These are phyloP conservation scores for Candida parachauliodes DNA, from an alignment of 805 yeast species.

Conservation along the genomic window DNA sequence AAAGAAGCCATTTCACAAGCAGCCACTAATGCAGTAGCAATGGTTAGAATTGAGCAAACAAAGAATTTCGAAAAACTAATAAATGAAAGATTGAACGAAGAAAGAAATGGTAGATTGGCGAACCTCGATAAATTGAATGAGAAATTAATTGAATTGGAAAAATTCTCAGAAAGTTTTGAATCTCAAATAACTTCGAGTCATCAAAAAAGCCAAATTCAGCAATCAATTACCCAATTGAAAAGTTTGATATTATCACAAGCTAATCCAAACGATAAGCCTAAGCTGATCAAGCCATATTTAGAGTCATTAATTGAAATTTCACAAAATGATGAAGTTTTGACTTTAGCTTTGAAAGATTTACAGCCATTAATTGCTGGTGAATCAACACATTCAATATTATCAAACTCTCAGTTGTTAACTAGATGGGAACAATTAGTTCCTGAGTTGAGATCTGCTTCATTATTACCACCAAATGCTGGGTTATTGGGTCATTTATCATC, in stretches of 20 bases:
- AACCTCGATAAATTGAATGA: slow-evolving; percentile 58
- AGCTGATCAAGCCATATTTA: slow-evolving; percentile 35
- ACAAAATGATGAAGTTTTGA: slow-evolving; percentile 32
- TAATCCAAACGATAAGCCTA: slow-evolving; percentile 21
- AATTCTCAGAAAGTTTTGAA: slow-evolving; percentile 45
- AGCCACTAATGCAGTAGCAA: slow-evolving; percentile 68
- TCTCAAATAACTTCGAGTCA: slow-evolving; percentile 31
- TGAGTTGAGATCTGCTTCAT: slow-evolving; percentile 82
- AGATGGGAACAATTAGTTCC: slow-evolving; percentile 80
- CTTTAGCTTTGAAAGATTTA: slow-evolving; percentile 31
- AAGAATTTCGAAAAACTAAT: slow-evolving; percentile 41
- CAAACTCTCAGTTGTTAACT: slow-evolving; percentile 71
- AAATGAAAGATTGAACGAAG: slow-evolving; percentile 29
- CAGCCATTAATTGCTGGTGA: slow-evolving; percentile 32
- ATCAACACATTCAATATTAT: slow-evolving; percentile 54
- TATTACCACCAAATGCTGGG: slow-evolving; percentile 95
- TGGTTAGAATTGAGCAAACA: slow-evolving; percentile 66
- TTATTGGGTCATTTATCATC: slow-evolving; percentile 88
- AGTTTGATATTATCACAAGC: slow-evolving; percentile 20
- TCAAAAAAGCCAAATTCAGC: slow-evolving; percentile 29
- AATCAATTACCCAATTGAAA: slow-evolving; percentile 31
- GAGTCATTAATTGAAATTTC: slow-evolving; percentile 27
- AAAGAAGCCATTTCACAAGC: slow-evolving; percentile 62
- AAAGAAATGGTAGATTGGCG: slow-evolving; percentile 74
- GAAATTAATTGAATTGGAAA: slow-evolving; percentile 54